Percentiles rank a stretch among this genome's conserved stretches.
phyloP scores from a whole-genome alignment of 1,284 basidiomycete species.

The Moesziomyces antarcticus region DNA sequence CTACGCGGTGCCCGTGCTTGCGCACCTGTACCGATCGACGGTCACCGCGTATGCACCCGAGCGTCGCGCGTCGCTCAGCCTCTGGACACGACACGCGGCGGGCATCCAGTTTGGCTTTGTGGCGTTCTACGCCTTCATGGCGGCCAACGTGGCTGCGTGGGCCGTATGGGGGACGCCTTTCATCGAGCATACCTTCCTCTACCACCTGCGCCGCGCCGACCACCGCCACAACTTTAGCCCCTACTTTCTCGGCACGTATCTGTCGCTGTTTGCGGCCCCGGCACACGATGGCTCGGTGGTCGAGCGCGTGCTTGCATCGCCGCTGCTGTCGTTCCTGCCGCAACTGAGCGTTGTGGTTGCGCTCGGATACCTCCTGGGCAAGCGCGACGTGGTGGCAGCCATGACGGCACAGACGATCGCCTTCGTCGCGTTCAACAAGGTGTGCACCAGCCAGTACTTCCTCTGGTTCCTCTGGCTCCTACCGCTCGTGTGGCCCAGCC shows the following conservation, averaged over 20 bases:
- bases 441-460: conserved; percentile 98
- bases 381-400: conserved; percentile 77
- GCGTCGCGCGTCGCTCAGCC: conserved; percentile 16
- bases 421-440: conserved; percentile 97
- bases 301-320: conserved; percentile 33
- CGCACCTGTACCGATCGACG: conserved; percentile 71
- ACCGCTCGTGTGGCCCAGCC: conserved; percentile 79
- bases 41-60: conserved; percentile 31
- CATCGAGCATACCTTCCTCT: conserved; percentile 89
- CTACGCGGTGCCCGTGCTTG: conserved; percentile 82
- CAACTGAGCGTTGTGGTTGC: conserved; percentile 78
- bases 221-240: conserved; percentile 98
- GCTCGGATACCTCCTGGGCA: conserved; percentile 76
- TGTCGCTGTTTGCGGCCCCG: conserved; percentile 67
- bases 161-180: conserved; percentile 86
- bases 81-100: conserved; percentile 57
- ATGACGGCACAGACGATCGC: conserved; percentile 91
- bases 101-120: conserved; percentile 78
- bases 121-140: conserved; percentile 77
- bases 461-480: conserved; percentile 95
- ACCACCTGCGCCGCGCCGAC: conserved; percentile 89
- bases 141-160: conserved; percentile 73
- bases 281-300: conserved; percentile 2
- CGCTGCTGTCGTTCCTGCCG: conserved; percentile 71
- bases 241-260: conserved; percentile 94